A percentile compares a stretch with the other conserved stretches of the same genome.
phyloP scores from a whole-genome alignment of 805 yeast genomes.

The Jamesozyma piceae region DNA sequence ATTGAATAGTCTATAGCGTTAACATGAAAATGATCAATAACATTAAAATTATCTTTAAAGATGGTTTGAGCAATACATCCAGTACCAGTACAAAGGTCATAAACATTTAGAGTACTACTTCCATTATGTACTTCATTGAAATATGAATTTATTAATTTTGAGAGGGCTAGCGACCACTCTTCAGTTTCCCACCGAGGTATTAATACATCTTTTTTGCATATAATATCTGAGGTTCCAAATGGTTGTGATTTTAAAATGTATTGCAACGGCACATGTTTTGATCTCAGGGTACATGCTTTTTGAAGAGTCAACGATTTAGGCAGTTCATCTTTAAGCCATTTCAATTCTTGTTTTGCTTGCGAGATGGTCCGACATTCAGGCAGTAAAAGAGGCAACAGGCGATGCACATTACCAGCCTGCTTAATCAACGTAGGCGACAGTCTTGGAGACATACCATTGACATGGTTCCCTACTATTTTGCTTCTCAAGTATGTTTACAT shows the following conservation, averaged over 20 bases:
- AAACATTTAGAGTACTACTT: conserved; percentile 16
- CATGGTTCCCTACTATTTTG: too few relatives aligned
- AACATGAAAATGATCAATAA: conserved; percentile 22
- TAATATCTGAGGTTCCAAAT: conserved; percentile 58
- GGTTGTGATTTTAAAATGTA: conserved; percentile 83
- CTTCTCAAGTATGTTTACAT: too few relatives aligned
- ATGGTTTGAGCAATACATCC: conserved; percentile 66
- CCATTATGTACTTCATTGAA: neutral
- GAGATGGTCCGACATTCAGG: conserved; percentile 22
- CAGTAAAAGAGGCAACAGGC: conserved; percentile 19
- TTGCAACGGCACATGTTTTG: conserved; percentile 61
- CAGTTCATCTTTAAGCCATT: conserved; percentile 22
- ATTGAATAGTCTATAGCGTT: conserved; percentile 50
- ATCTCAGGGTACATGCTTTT: conserved; percentile 46
- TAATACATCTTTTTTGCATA: conserved; percentile 55
- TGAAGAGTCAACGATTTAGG: neutral
- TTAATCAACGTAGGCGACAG: conserved; percentile 11
- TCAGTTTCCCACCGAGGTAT: conserved; percentile 96
- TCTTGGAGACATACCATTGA: conserved; percentile 15
- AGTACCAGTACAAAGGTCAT: conserved; percentile 80
- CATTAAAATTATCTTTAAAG: conserved; percentile 28
- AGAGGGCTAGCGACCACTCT: conserved; percentile 61
- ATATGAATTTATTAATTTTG: conserved; percentile 6
- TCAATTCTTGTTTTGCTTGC: conserved; percentile 18
- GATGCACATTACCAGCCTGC: conserved; percentile 11